Percentiles rank a stretch among this genome's conserved stretches.
phyloP scores from a whole-genome alignment of 805 yeast species.

The Saturnispora diversa region DNA sequence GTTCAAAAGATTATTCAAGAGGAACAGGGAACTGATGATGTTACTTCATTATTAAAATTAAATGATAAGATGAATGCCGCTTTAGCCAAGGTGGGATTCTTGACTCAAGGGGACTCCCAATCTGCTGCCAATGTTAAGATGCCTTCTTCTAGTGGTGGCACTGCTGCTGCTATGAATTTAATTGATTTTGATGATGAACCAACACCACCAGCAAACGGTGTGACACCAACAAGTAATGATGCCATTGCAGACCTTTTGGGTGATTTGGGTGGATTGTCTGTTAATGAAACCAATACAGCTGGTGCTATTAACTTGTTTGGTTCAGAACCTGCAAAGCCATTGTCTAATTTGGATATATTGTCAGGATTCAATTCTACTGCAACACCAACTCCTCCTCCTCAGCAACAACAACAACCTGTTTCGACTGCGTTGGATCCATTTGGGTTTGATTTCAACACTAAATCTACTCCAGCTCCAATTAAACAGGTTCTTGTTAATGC shows the following conservation, averaged over 20 bases:
- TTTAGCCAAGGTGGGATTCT: constrained; percentile 54
- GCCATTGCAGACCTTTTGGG: constrained; percentile 63
- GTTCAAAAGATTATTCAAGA: constrained; percentile 77
- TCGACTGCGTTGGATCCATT: constrained; percentile 28
- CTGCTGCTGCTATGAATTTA: constrained; percentile 31
- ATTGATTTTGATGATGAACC: constrained; percentile 62
- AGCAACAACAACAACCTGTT: constrained; percentile 8
- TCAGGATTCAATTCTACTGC: constrained; percentile 14
- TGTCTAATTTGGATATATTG: constrained; percentile 13
- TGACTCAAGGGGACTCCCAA: constrained; percentile 51
- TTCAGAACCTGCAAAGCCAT: constrained; percentile 15
- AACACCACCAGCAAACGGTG: constrained; percentile 17
- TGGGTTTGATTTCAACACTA: constrained; percentile 26
- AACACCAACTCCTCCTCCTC: constrained; percentile 6
- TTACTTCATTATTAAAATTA: constrained; percentile 54
- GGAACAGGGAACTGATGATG: constrained; percentile 62
- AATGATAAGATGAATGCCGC: constrained; percentile 71
- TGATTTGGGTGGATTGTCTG: constrained; percentile 58
- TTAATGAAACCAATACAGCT: constrained; percentile 29
- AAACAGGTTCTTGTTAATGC: constrained; percentile 15
- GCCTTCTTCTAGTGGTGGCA: constrained; percentile 19
- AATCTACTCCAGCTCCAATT: constrained; percentile 9
- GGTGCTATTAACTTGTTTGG: constrained; percentile 29
- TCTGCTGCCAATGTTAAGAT: constrained; percentile 15
- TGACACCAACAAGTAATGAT: constrained; percentile 33